Percentiles rank a stretch among this genome's conserved stretches.
Evolutionary conservation across 1,284 basidiomycete genomes (phyloP).

Genomic region (Sanghuangporus weigelae): DNA sequence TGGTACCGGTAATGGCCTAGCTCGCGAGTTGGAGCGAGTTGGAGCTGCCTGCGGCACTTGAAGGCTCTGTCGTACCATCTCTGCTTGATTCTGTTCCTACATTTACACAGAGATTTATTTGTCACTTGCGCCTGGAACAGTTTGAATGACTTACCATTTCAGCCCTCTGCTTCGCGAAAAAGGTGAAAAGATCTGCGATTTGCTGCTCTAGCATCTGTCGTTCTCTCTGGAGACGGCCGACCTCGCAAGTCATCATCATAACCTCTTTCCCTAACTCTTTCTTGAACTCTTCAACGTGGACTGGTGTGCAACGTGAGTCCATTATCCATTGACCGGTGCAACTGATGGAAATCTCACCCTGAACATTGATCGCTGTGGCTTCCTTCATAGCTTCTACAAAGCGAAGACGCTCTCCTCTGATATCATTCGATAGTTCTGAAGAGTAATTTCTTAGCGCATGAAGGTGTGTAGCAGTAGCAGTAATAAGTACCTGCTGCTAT

Average conservation of each 20-base stretch:
- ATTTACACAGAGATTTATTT: neutral
- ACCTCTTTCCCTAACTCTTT: constrained; percentile 73
- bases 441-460: neutral
- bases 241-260: constrained; percentile 66
- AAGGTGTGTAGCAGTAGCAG: neutral
- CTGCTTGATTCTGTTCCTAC: constrained; percentile 8
- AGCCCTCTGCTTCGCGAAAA: constrained; percentile 62
- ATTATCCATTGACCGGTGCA: neutral
- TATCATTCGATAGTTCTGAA: constrained; percentile 72
- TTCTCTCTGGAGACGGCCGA: constrained; percentile 67
- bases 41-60: neutral
- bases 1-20: constrained; percentile 14
- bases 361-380: constrained; percentile 80
- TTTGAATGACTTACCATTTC: constrained; percentile 30
- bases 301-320: constrained; percentile 32
- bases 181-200: constrained; percentile 66
- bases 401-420: constrained; percentile 74
- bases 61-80: constrained; percentile 4
- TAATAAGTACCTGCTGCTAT: constrained; percentile 53
- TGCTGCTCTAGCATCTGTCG: constrained; percentile 69
- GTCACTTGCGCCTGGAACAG: neutral
- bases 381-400: constrained; percentile 91
- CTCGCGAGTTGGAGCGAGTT: neutral
- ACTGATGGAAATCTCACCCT: constrained; percentile 39
- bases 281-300: constrained; percentile 81